Evolutionary conservation across 208 protist genomes (phyloP).

Genomic region (Crithidia mellificae): DNA sequence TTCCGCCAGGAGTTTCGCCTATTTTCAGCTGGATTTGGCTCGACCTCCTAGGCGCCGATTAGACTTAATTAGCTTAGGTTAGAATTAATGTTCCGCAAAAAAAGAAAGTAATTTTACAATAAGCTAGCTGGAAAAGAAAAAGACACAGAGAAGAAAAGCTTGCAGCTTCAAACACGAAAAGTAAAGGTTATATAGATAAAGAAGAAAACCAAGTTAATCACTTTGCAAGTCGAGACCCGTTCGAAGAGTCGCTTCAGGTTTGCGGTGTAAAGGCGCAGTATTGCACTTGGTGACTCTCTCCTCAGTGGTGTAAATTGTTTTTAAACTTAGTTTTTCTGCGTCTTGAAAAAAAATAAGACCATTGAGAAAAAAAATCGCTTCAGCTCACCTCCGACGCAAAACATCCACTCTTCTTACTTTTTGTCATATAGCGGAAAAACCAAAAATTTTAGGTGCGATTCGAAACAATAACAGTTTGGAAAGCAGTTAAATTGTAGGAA

Average conservation of each 20-base stretch:
- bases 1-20: constrained; percentile 20
- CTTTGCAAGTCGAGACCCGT: neutral
- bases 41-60: constrained; percentile 14
- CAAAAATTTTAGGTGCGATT: neutral
- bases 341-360: too few relatives aligned
- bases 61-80: neutral
- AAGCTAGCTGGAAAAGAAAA: neutral
- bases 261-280: too few relatives aligned
- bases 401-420: neutral
- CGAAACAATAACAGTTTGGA: neutral
- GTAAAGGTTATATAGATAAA: too few relatives aligned
- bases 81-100: neutral
- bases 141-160: neutral
- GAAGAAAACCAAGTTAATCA: constrained; percentile 1
- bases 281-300: too few relatives aligned
- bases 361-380: neutral
- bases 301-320: too few relatives aligned
- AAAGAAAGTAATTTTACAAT: constrained; percentile 2
- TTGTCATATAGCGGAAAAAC: neutral
- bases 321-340: too few relatives aligned
- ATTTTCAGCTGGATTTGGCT: constrained; percentile 28
- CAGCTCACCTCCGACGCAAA: neutral
- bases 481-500: neutral
- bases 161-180: neutral
- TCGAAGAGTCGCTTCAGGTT: neutral